A percentile compares a stretch with the other conserved stretches of the same genome.
Conservation (phyloP, 2,329 filamentous ascomycete species). For the Botrytis fabae region DNA sequence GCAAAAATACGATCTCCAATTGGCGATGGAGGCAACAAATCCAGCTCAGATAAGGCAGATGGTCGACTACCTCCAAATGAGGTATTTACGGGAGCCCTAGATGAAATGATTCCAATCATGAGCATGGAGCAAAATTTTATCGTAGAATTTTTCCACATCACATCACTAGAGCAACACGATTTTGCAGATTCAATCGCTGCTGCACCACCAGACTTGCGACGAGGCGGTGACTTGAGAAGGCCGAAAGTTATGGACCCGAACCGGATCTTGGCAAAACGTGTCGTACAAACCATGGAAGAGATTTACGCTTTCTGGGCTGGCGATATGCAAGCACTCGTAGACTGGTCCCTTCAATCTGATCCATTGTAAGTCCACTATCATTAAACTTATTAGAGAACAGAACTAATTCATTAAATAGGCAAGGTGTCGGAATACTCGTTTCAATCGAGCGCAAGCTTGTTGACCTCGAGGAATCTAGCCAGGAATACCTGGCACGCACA, state of each 20-base stretch:
- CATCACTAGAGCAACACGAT: constrained; percentile 77
- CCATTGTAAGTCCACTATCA: constrained; percentile 65
- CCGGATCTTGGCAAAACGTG: constrained; percentile 77
- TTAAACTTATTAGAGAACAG: neutral
- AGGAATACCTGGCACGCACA: constrained; percentile 81
- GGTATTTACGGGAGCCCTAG: constrained; percentile 75
- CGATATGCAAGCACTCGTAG: constrained; percentile 76
- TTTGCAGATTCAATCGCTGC: constrained; percentile 78
- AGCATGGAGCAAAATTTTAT: constrained; percentile 96
- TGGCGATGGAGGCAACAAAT: constrained; percentile 57
- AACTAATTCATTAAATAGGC: constrained; percentile 50
- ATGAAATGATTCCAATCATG: constrained; percentile 79
- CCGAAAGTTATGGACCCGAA: constrained; percentile 86
- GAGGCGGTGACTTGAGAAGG: constrained; percentile 69
- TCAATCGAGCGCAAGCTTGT: constrained; percentile 76
- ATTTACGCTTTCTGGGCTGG: constrained; percentile 80
- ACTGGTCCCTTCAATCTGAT: constrained; percentile 80
- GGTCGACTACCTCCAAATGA: constrained; percentile 74
- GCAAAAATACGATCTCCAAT: constrained; percentile 71
- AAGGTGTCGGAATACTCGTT: constrained; percentile 85
- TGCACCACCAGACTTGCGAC: constrained; percentile 64
- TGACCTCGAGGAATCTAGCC: constrained; percentile 83
- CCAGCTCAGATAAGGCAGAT: constrained; percentile 59
- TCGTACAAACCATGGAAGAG: constrained; percentile 85
- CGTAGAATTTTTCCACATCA: constrained; percentile 94